Evolutionary conservation across 2,329 filamentous ascomycete genomes (phyloP).

Genomic region (Rhinocladiella mackenziei): DNA sequence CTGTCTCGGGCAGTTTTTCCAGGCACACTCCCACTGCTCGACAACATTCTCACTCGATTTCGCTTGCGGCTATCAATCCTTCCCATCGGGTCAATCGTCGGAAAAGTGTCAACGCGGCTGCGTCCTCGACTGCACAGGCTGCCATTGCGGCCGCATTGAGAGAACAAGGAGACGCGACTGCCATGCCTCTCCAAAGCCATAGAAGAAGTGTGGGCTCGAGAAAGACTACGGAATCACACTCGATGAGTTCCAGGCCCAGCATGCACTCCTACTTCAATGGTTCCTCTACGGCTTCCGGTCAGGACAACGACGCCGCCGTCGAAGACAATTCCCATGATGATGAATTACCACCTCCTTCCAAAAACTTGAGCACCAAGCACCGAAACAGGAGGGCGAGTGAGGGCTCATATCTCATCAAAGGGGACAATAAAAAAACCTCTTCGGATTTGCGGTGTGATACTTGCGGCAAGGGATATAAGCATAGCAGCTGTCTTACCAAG

Average conservation of each 20-base stretch:
- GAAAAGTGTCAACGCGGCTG: conserved; percentile 83
- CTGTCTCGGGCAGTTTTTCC: conserved; percentile 29
- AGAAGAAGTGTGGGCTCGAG: conserved; percentile 70
- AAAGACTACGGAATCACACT: conserved; percentile 32
- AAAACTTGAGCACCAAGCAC: conserved; percentile 49
- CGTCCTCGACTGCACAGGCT: conserved; percentile 65
- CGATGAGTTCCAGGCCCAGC: conserved; percentile 39
- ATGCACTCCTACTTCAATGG: conserved; percentile 44
- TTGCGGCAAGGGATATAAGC: conserved; percentile 99
- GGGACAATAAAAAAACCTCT: conserved; percentile 72
- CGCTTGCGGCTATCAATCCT: conserved; percentile 70
- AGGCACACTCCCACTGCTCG: conserved; percentile 27
- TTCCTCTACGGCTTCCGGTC: conserved; percentile 27
- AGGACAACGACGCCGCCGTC: conserved; percentile 38
- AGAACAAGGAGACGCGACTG: conserved; percentile 59
- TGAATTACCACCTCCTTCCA: conserved; percentile 43
- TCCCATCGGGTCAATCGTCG: conserved; percentile 84
- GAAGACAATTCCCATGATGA: conserved; percentile 38
- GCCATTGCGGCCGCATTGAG: conserved; percentile 66
- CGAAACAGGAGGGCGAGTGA: conserved; percentile 70
- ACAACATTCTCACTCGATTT: conserved; percentile 72
- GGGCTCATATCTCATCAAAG: conserved; percentile 75
- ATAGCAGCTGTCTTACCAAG: conserved; percentile 99
- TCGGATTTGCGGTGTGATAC: conserved; percentile 92
- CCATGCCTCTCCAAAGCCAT: conserved; percentile 51